These are phyloP conservation scores for Torrubiella hemipterigena DNA, from an alignment of 2,329 filamentous ascomycete genomes.

Conservation along the genomic window DNA sequence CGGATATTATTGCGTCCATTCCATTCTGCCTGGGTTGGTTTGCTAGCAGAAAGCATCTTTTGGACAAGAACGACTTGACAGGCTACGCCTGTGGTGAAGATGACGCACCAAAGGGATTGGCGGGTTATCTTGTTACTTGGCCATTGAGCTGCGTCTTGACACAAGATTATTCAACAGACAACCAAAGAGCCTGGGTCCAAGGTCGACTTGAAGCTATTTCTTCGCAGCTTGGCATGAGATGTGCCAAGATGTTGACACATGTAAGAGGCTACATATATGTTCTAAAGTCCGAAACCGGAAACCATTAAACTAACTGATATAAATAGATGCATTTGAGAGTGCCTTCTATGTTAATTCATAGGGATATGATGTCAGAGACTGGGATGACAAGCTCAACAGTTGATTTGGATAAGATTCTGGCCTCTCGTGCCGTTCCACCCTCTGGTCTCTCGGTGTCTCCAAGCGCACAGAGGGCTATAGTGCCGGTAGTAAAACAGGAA, in stretches of 20 bases:
- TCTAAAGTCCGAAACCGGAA: conserved; percentile 2
- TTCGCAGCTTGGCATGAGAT: conserved; percentile 43
- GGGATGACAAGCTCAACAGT: conserved; percentile 4
- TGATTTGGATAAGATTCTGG: conserved; percentile 33
- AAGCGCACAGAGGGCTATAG: no score
- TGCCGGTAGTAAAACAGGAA: no score
- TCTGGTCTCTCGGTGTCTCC: conserved; percentile 2
- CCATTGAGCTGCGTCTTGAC: conserved; percentile 40
- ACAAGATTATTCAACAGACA: conserved; percentile 47
- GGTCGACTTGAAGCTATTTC: conserved; percentile 43
- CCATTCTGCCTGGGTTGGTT: conserved; percentile 52
- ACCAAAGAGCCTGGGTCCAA: conserved; percentile 42
- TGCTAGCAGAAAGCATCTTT: conserved; percentile 28
- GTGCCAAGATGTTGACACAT: conserved; percentile 41
- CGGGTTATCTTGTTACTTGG: conserved; percentile 49
- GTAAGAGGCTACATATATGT: no score
- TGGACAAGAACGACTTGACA: conserved; percentile 26
- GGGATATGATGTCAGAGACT: conserved; percentile 32
- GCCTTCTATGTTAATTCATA: conserved; percentile 49
- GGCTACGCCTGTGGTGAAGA: conserved; percentile 39
- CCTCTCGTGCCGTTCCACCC: conserved; percentile 14
- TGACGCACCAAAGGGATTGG: conserved; percentile 37
- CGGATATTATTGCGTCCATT: conserved; percentile 48
- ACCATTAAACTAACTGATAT: neutral
- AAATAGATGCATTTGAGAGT: conserved; percentile 42